Conservation (phyloP, 768 basidiomycete species). For the Rhodotorula toruloides region DNA sequence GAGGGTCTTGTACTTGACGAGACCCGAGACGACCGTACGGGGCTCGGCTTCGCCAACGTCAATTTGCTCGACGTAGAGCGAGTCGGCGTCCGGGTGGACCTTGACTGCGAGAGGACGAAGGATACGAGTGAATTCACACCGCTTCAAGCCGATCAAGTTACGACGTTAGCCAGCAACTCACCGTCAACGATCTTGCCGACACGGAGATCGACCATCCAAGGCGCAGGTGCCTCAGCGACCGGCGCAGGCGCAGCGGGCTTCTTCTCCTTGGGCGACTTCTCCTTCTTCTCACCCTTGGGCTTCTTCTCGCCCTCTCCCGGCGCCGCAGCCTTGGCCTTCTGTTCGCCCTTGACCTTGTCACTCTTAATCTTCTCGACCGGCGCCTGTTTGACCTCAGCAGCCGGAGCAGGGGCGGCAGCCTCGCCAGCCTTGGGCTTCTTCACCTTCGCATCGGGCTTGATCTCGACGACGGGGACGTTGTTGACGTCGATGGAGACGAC, state of each 20-base stretch:
- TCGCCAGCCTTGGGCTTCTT: constrained; percentile 63
- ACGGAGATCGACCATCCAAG: constrained; percentile 94
- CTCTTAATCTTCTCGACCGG: not conserved
- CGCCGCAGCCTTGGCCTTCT: constrained; percentile 10
- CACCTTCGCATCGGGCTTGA: constrained; percentile 61
- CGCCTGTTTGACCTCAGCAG: constrained; percentile 51
- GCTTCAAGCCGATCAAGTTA: no score
- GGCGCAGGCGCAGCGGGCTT: constrained; percentile 44
- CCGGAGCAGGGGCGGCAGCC: constrained; percentile 42
- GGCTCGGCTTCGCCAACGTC: constrained; percentile 93
- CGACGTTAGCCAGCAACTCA: no score
- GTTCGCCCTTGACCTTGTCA: constrained; percentile 25
- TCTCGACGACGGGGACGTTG: constrained; percentile 66
- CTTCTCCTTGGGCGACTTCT: constrained; percentile 50
- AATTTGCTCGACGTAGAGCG: constrained; percentile 97
- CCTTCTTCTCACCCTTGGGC: constrained; percentile 48
- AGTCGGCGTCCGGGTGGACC: constrained; percentile 95
- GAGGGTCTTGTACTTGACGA: constrained; percentile 93
- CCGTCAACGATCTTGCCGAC: constrained; percentile 89
- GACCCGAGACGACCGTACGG: constrained; percentile 89
- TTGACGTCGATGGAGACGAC: constrained; percentile 68
- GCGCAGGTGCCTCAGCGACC: constrained; percentile 68
- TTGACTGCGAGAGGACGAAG: constrained; percentile 57
- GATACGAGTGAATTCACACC: not conserved
- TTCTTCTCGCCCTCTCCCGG: constrained; percentile 29